Conservation (phyloP, 2,329 filamentous ascomycete species). For the Didymella sp. region DNA sequence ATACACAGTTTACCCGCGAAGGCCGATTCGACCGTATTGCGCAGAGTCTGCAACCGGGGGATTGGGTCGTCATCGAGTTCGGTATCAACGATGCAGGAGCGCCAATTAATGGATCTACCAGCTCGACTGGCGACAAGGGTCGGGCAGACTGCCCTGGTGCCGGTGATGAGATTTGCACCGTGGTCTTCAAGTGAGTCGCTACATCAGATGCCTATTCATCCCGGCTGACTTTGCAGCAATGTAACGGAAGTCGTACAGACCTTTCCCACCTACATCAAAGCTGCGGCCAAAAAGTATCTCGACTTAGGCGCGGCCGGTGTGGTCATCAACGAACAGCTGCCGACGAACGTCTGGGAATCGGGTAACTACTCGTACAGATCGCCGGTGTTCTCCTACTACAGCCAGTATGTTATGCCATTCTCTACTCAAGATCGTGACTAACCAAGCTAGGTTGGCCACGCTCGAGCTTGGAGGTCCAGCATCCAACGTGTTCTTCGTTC, state of each 20-base stretch:
- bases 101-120: constrained; percentile 58
- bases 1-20: constrained; percentile 62
- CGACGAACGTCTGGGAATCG: constrained; percentile 66
- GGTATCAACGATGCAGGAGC: constrained; percentile 66
- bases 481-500: constrained; percentile 54
- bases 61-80: constrained; percentile 72
- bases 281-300: constrained; percentile 60
- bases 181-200: constrained; percentile 48
- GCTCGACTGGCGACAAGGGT: constrained; percentile 62
- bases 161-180: constrained; percentile 60
- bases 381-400: constrained; percentile 58
- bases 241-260: constrained; percentile 63
- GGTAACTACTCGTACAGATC: constrained; percentile 57
- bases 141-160: constrained; percentile 64
- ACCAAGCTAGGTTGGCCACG: constrained; percentile 15
- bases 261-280: constrained; percentile 64
- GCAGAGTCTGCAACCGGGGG: constrained; percentile 59
- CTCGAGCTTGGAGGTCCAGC: constrained; percentile 48
- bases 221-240: constrained; percentile 40
- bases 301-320: constrained; percentile 64
- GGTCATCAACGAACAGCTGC: constrained; percentile 61
- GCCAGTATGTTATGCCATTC: constrained; percentile 4
- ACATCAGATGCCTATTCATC: background rate
- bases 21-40: constrained; percentile 66
- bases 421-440: background rate